Percentiles rank a stretch among this genome's conserved stretches.
These are phyloP conservation scores for Macrolepiota albuminosa DNA, from an alignment of 768 basidiomycete genomes.

Conservation along the genomic window DNA sequence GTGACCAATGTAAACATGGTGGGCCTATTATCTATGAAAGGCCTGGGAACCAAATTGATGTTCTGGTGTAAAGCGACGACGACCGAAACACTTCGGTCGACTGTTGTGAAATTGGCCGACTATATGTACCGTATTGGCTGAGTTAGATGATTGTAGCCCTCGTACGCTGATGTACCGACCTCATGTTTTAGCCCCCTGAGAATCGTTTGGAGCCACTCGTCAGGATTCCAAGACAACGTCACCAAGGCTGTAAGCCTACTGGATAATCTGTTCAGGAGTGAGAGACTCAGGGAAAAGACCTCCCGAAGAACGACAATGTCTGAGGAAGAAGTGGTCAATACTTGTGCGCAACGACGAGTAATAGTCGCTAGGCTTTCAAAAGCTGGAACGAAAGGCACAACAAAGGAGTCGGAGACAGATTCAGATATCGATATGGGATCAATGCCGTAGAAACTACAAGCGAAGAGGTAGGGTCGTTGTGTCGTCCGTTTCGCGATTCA, in stretches of 20 bases:
- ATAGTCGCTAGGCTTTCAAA: slow-evolving; percentile 52
- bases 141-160: neutral
- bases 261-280: slow-evolving; percentile 47
- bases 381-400: slow-evolving; percentile 50
- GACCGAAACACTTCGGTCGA: slow-evolving; percentile 60
- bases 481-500: slow-evolving; percentile 20
- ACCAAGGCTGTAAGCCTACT: slow-evolving; percentile 35
- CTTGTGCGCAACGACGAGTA: slow-evolving; percentile 38
- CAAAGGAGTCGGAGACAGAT: slow-evolving; percentile 21
- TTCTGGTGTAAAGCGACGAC: slow-evolving; percentile 52
- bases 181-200: slow-evolving; percentile 52
- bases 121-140: slow-evolving; percentile 29
- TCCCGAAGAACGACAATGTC: slow-evolving; percentile 36
- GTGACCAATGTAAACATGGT: slow-evolving; percentile 58
- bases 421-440: slow-evolving; percentile 18
- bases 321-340: slow-evolving; percentile 26
- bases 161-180: slow-evolving; percentile 29
- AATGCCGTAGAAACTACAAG: slow-evolving; percentile 59
- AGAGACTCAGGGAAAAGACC: slow-evolving; percentile 47
- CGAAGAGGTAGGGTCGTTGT: slow-evolving; percentile 47
- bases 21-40: slow-evolving; percentile 50
- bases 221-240: slow-evolving; percentile 55
- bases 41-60: slow-evolving; percentile 42
- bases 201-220: slow-evolving; percentile 55
- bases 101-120: slow-evolving; percentile 59